phyloP scores from a whole-genome alignment of 257 asterid species.

The Leptodermis oblonga region DNA sequence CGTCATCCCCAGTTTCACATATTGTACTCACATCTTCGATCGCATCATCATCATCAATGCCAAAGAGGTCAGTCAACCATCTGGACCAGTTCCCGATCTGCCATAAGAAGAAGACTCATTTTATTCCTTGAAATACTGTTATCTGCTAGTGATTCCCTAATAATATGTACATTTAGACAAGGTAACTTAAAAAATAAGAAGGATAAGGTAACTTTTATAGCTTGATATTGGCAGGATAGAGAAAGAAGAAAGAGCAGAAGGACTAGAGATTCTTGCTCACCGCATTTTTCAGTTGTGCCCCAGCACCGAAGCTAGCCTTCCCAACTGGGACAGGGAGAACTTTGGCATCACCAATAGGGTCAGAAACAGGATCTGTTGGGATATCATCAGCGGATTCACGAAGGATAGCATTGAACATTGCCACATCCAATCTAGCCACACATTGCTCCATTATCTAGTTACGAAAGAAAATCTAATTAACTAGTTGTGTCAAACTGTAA shows the following conservation, averaged over 20 bases:
- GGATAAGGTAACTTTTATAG: not conserved
- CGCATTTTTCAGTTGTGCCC: constrained; percentile 79
- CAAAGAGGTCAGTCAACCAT: constrained; percentile 72
- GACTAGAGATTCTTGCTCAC: constrained; percentile 39
- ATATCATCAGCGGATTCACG: constrained; percentile 71
- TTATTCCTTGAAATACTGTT: not conserved
- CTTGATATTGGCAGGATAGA: not conserved
- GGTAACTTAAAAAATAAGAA: too few relatives aligned
- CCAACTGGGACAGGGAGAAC: constrained; percentile 84
- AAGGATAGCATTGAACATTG: constrained; percentile 85
- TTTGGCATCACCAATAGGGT: constrained; percentile 67
- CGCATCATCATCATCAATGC: constrained; percentile 52
- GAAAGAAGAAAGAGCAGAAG: not conserved
- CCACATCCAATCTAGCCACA: constrained; percentile 70
- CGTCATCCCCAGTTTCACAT: constrained; percentile 33
- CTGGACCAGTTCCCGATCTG: constrained; percentile 92
- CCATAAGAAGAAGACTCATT: constrained; percentile 11
- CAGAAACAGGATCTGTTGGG: constrained; percentile 87
- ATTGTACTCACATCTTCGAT: constrained; percentile 27
- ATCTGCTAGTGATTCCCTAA: not conserved
- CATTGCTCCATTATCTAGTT: constrained; percentile 77
- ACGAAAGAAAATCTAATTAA: constrained; percentile 11
- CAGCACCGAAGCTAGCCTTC: constrained; percentile 80
- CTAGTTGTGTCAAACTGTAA: not conserved
- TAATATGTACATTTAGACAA: not conserved